These are phyloP conservation scores for Abortiporus biennis DNA, from an alignment of 1,284 basidiomycete species.

Conservation along the genomic window DNA sequence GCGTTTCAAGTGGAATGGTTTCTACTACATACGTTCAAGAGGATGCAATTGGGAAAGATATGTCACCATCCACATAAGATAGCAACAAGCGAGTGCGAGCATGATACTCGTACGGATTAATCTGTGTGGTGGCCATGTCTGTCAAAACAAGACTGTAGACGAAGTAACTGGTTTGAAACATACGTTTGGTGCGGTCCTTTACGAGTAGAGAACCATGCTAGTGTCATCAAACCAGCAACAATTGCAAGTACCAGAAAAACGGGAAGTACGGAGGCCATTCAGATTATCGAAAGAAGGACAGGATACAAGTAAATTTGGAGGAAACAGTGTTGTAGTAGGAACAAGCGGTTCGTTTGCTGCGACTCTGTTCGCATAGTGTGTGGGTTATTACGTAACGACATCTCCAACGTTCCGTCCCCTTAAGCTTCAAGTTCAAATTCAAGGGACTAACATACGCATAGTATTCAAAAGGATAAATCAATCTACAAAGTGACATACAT, in stretches of 20 bases:
- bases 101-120: slow-evolving; percentile 75
- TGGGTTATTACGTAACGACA: no score
- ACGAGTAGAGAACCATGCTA: slow-evolving; percentile 65
- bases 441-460: no score
- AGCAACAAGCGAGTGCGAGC: slow-evolving; percentile 76
- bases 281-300: no score
- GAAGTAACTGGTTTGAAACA: slow-evolving; percentile 30
- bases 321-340: no score
- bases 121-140: slow-evolving; percentile 34
- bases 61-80: slow-evolving; percentile 93
- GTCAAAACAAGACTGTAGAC: background rate
- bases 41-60: slow-evolving; percentile 91
- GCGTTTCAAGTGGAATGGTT: no score
- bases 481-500: no score
- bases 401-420: no score
- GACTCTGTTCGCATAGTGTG: no score
- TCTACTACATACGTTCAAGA: slow-evolving; percentile 64
- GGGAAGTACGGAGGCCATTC: slow-evolving; percentile 34
- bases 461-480: no score
- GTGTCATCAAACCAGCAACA: slow-evolving; percentile 56
- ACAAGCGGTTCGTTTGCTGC: no score
- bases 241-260: slow-evolving; percentile 41
- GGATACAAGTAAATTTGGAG: no score
- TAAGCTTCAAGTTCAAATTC: no score
- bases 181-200: slow-evolving; percentile 89